Evolutionary conservation across 768 basidiomycete species (phyloP), one percentile per base, ranked within the genome.

Genomic region (Exsudoporus frostii): DNA sequence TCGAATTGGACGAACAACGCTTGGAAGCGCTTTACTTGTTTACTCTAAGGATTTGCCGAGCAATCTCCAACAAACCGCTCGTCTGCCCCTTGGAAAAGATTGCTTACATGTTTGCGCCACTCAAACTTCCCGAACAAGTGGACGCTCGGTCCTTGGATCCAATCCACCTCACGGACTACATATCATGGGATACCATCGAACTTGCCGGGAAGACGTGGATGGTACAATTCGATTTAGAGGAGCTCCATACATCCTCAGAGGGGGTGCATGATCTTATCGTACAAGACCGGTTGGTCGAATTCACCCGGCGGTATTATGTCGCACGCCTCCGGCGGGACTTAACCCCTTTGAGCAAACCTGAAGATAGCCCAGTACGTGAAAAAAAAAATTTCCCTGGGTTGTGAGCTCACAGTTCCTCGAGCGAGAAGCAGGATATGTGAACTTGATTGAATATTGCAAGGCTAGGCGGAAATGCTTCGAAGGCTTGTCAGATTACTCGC

Each of bases 231-330:
- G 55, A 61, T 55, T 73, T 74, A 44, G 71, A 75, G 30, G 68
- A 73, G 34, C 57, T 72, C 27, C 64, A 49, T 49, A 51, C 57
- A 17, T 47, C 58, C 17, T 43, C 56, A 10, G 54, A 55, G 24
- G 81, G 79, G 45, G 66, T 86, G 19, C 62, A 76, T 45, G 87
- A 90, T 60, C 79, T 83, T 24, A 72, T 93, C 20, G 73, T 94
- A 32, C 88, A 90, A 67, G 90, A 92, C 60, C 76, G 89, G 53
- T 76, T 75, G 71, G 80, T 82, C n/a, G 88, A 89, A 63, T 88
- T 85, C 61, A 90, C 88, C 2, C 74, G 85, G 54, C 77, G 89
- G 41, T 91, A 86, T 64, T 78, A 77, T 60, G 79, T 79, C 19
- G 64, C 80, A 25, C 70, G 66, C 39, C 66, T 91, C 30, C 74